phyloP scores from a whole-genome alignment of 2,329 filamentous ascomycete genomes.

The Leptoxyphium fumago region DNA sequence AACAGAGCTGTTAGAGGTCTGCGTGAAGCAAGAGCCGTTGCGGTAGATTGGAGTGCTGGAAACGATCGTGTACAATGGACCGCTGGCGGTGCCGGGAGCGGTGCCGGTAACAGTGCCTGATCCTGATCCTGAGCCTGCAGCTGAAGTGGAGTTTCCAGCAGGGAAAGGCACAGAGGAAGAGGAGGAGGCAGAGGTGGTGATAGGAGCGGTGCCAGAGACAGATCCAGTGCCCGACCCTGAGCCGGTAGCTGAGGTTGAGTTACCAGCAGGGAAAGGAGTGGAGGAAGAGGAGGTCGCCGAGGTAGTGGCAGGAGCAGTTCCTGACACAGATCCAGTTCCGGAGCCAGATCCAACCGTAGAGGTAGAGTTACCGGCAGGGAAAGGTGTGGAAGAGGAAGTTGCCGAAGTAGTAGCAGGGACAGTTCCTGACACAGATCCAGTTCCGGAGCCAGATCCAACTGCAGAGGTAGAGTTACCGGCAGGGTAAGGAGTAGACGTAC shows the following conservation, averaged over 20 bases:
- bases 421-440: not conserved
- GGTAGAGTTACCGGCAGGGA: not conserved
- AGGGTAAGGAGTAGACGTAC: not conserved
- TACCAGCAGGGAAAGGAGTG: not conserved
- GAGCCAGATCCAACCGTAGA: not conserved
- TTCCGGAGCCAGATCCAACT: not conserved
- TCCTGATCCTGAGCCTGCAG: not conserved
- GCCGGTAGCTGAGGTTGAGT: not conserved
- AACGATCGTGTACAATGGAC: not conserved
- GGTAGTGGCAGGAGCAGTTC: not conserved
- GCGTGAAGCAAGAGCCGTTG: not conserved
- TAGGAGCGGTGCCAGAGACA: not conserved
- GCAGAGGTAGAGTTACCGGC: not conserved
- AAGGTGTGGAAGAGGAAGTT: not conserved
- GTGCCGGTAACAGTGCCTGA: not conserved
- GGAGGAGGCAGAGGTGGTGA: not conserved
- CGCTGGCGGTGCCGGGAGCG: not conserved
- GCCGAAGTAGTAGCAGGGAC: not conserved
- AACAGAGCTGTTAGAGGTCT: not conserved
- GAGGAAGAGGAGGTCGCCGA: not conserved
- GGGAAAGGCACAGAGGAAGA: not conserved
- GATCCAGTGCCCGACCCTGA: not conserved
- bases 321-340: not conserved
- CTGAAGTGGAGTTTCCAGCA: not conserved
- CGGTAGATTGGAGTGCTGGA: not conserved